Evolutionary conservation across 345 rosid genomes (phyloP).

Genomic region (Odontarrhena argentea): DNA sequence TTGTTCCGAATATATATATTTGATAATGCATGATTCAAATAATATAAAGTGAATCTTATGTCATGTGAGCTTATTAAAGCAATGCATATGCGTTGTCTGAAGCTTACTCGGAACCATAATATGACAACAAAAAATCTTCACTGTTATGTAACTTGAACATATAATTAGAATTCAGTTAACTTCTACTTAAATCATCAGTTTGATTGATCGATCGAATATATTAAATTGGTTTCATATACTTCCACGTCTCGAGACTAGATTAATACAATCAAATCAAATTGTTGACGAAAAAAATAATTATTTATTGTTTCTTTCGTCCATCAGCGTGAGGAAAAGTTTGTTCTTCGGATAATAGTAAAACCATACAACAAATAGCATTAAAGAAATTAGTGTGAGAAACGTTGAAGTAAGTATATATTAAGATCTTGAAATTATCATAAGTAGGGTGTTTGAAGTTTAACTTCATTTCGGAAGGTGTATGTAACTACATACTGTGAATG

Average conservation of each 20-base stretch:
- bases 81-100: neutral
- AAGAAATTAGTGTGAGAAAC: too few species aligned
- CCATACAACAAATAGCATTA: neutral
- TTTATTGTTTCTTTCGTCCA: neutral
- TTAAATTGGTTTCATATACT: too few species aligned
- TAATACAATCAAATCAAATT: too few species aligned
- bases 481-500: too few species aligned
- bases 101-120: too few species aligned
- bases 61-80: neutral
- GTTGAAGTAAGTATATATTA: neutral
- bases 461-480: neutral
- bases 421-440: neutral
- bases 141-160: too few species aligned
- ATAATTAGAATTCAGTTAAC: too few species aligned
- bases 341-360: neutral
- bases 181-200: too few species aligned
- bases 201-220: too few species aligned
- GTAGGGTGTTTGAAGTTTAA: neutral
- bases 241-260: too few species aligned
- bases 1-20: neutral
- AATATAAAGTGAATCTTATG: conserved; percentile 1
- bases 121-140: too few species aligned
- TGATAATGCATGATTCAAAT: neutral
- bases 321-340: neutral
- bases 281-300: too few species aligned